A percentile compares a stretch with the other conserved stretches of the same genome.
These are phyloP conservation scores for Amauroascus verrucosus DNA, from an alignment of 2,329 filamentous ascomycete species.

Conservation along the genomic window DNA sequence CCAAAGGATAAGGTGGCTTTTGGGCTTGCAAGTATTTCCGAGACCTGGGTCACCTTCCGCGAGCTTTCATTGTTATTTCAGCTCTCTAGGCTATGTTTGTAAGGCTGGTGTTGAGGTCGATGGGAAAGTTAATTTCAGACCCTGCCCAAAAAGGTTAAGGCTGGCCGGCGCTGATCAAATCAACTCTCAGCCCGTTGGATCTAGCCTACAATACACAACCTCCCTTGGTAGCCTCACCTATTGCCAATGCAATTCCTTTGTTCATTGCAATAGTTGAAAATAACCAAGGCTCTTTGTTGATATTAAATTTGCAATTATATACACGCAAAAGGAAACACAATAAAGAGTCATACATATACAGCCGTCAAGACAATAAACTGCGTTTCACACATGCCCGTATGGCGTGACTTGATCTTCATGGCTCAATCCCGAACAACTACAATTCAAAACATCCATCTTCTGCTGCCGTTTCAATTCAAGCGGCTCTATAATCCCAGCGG, in stretches of 20 bases:
- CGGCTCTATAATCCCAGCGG: constrained; percentile 5
- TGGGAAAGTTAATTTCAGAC: neutral
- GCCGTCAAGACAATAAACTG: neutral
- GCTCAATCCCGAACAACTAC: constrained; percentile 6
- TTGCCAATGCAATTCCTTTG: too few species aligned
- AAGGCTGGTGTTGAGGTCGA: neutral
- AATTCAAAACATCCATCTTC: constrained; percentile 3
- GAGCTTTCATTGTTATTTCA: constrained; percentile 3
- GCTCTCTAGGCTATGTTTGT: too few species aligned
- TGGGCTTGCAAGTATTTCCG: constrained; percentile 1
- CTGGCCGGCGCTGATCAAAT: neutral
- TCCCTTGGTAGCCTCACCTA: neutral
- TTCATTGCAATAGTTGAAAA: too few species aligned
- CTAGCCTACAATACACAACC: neutral
- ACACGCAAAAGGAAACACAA: neutral
- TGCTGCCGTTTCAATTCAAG: constrained; percentile 9
- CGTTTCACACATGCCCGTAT: constrained; percentile 7
- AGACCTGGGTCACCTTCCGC: constrained; percentile 8
- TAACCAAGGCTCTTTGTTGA: neutral
- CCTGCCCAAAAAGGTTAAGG: neutral
- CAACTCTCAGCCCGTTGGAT: neutral
- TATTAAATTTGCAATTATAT: neutral
- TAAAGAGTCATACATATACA: neutral
- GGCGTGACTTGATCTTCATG: constrained; percentile 8
- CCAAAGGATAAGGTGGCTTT: constrained; percentile 5